Evolutionary conservation across 2,329 filamentous ascomycete genomes (phyloP).

Genomic region (Fusarium sp.): DNA sequence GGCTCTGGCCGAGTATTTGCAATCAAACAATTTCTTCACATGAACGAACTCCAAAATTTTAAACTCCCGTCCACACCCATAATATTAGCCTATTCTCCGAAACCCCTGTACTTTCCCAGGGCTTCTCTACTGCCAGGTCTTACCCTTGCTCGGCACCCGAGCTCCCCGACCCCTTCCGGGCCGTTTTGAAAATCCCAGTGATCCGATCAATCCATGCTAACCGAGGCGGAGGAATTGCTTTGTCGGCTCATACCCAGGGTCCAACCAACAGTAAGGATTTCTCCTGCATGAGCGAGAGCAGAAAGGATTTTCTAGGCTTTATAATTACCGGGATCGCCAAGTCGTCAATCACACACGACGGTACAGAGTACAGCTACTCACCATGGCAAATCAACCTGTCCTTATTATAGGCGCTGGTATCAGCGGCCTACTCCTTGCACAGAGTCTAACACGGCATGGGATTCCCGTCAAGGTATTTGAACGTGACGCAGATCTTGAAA

Average conservation of each 20-base stretch:
- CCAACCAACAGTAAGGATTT: neutral
- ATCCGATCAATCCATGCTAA: neutral
- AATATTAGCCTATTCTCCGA: neutral
- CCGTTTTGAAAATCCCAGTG: neutral
- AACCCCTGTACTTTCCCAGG: neutral
- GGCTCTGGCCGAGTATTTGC: neutral
- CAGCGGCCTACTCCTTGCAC: slow-evolving; percentile 54
- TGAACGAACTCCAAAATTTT: too few species aligned
- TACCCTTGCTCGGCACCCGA: slow-evolving; percentile 1
- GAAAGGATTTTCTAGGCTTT: neutral
- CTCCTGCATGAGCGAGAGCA: neutral
- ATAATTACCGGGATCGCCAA: slow-evolving; percentile 1
- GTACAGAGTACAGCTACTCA: fast-evolving
- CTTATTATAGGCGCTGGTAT: slow-evolving; percentile 55
- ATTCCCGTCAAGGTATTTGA: slow-evolving; percentile 64
- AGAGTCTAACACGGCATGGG: slow-evolving; percentile 48
- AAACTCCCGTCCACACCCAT: neutral
- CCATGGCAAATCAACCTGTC: slow-evolving; percentile 40
- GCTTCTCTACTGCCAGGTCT: neutral
- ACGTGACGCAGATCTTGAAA: slow-evolving; percentile 60
- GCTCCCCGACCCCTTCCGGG: neutral
- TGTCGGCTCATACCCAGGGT: neutral
- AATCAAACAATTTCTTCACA: neutral
- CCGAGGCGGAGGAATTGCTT: neutral
- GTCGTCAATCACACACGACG: neutral